Evolutionary conservation across 371 early-diverging fungal species (phyloP), one percentile per base, ranked within the genome.

Genomic region (Mucor racemosus): DNA sequence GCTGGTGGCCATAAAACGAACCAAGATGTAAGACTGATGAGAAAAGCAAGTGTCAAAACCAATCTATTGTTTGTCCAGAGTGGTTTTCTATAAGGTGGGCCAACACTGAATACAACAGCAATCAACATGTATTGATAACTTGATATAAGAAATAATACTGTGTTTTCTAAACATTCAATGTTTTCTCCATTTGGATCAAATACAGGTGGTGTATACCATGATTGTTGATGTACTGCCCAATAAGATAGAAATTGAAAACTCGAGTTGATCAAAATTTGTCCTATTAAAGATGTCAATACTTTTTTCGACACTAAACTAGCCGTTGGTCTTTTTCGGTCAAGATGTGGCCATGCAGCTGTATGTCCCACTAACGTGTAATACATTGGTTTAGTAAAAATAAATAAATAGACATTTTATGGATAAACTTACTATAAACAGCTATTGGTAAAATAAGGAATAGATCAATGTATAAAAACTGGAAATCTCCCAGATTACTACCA

Each of bases 391-490:
- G 26, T 26, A 31, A 61, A 44, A 46, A 14, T 11, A 58, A 31
- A 56, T 9, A 38, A 38, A 38, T 9, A 38, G 38, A 1, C 38
- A 38, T 1, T 26, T 26, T 26, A 26, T 26, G 26, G 11, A 44
- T 42, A 1, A 13, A 77, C 84, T 77, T 81, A 84, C 84, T 93
- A 76, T 92, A 92, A 5, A 96, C 87, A 1, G 95, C 95, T 55
- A 99, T 83, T 1, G 98, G 97, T 40, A 99, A 67, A 65, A 97
- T 96, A 44, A 98, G 78, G 56, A 90, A 89, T 64, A 96, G 69
- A 74, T 97, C 97, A 68, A 96, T 93, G 76, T 89, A 97, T 64
- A 97, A 77, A 75, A 95, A 99, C 79, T 97, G 96, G 60, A 92
- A 90, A 78, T 98, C 98, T 55, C 94, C 95, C 58, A 99, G 80